These are phyloP conservation scores for Clavariopsis aquatica DNA, from an alignment of 495 filamentous ascomycete genomes.

Conservation along the genomic window DNA sequence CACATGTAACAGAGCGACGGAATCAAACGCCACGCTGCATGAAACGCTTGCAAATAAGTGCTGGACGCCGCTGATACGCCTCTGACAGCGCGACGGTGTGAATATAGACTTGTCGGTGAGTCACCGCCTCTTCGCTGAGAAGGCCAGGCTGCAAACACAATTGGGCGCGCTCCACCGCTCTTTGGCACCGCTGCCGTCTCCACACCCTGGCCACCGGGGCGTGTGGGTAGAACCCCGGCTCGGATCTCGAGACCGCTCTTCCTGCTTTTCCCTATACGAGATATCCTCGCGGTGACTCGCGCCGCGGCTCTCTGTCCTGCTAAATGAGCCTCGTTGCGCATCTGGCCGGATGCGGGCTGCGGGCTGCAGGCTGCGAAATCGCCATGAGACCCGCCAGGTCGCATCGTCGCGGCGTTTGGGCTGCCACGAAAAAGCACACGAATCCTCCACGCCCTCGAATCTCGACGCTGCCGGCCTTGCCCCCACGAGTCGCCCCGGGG, in stretches of 20 bases:
- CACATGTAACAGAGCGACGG: conserved; percentile 19
- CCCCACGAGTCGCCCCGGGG: conserved; percentile 1
- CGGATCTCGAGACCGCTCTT: conserved; percentile 18
- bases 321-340: conserved; percentile 6
- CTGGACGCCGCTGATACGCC: conserved; percentile 24
- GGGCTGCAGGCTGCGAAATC: too few species aligned
- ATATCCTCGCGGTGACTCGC: conserved; percentile 7
- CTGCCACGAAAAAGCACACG: too few species aligned
- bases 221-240: not conserved
- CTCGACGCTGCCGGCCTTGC: not conserved
- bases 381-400: conserved; percentile 8
- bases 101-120: conserved; percentile 30
- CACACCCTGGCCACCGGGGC: not conserved
- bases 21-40: conserved; percentile 31
- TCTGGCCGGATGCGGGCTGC: too few species aligned
- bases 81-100: conserved; percentile 26
- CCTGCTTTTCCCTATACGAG: conserved; percentile 12
- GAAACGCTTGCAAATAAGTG: conserved; percentile 15
- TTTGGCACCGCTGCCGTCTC: conserved; percentile 5
- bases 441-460: not conserved
- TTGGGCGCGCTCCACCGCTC: conserved; percentile 18
- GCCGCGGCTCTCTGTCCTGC: conserved; percentile 10
- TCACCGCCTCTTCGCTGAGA: conserved; percentile 34
- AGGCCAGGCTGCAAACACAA: too few species aligned
- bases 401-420: not conserved